Conservation (phyloP, 371 early-diverging fungal species). For the Sanchytrium tribonematis region DNA sequence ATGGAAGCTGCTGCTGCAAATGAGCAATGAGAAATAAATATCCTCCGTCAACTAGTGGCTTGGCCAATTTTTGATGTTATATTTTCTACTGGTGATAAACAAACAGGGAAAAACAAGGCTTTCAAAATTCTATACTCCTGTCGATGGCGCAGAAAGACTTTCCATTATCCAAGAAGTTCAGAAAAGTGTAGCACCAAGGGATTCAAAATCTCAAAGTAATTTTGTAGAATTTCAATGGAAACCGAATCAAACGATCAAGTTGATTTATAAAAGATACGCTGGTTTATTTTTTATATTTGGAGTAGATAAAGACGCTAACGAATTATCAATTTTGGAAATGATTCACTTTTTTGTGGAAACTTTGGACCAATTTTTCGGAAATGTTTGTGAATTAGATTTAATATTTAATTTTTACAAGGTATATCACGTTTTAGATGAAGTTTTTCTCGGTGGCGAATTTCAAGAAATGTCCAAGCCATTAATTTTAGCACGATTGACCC, state of each 20-base stretch:
- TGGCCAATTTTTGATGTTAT: background rate
- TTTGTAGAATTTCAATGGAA: conserved; percentile 51
- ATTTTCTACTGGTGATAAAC: conserved; percentile 19
- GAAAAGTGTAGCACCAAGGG: conserved; percentile 70
- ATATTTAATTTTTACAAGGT: conserved; percentile 93
- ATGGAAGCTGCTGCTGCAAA: background rate
- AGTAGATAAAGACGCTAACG: conserved; percentile 82
- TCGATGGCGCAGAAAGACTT: conserved; percentile 68
- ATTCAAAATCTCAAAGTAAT: conserved; percentile 79
- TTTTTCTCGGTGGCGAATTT: conserved; percentile 86
- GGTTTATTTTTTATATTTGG: conserved; percentile 89
- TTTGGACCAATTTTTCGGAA: conserved; percentile 82
- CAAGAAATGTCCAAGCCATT: conserved; percentile 69
- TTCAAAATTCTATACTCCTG: conserved; percentile 79
- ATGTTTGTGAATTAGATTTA: conserved; percentile 86
- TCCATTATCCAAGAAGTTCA: conserved; percentile 81
- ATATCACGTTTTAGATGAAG: conserved; percentile 83
- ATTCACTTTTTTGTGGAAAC: conserved; percentile 95
- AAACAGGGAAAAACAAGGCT: conserved; percentile 85
- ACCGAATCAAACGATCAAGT: conserved; percentile 21
- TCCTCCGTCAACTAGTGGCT: background rate
- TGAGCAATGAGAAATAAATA: background rate
- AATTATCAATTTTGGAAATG: conserved; percentile 66
- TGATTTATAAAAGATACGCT: conserved; percentile 86
- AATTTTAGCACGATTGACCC: conserved; percentile 36